Percentiles rank a stretch among this genome's conserved stretches.
phyloP scores from a whole-genome alignment of 1,139 yeast genomes.

The Arxiozyma telluris region DNA sequence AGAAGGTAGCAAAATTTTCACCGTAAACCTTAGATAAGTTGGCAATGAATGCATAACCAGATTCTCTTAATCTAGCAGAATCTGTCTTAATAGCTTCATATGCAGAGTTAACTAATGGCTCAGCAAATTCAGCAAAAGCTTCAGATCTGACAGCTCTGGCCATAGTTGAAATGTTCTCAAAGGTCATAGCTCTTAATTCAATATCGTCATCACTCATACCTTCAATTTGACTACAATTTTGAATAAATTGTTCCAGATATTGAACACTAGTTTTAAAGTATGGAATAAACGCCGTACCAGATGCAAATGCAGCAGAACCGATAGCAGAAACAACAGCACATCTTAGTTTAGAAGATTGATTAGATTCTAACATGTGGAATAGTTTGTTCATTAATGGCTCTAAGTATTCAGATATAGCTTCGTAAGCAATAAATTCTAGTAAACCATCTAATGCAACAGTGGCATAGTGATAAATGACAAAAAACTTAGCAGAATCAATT shows the following conservation, averaged over 20 bases:
- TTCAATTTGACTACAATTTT: conserved; percentile 53
- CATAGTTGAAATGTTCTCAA: conserved; percentile 90
- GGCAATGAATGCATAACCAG: conserved; percentile 91
- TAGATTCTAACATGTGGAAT: conserved; percentile 65
- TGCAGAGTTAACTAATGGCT: conserved; percentile 84
- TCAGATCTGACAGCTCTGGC: conserved; percentile 96
- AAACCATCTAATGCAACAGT: conserved; percentile 86
- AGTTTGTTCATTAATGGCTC: conserved; percentile 87
- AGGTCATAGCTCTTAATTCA: conserved; percentile 81
- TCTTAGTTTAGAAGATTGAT: conserved; percentile 58
- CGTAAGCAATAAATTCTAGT: conserved; percentile 83
- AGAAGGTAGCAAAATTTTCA: conserved; percentile 77
- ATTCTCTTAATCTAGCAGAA: conserved; percentile 81
- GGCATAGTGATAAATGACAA: conserved; percentile 82
- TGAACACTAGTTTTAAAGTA: conserved; percentile 75
- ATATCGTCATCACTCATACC: conserved; percentile 72
- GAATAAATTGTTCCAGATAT: conserved; percentile 71
- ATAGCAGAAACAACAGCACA: conserved; percentile 90
- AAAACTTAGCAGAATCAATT: conserved; percentile 77
- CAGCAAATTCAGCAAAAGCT: conserved; percentile 74
- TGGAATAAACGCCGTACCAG: conserved; percentile 81
- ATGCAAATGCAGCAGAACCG: conserved; percentile 94
- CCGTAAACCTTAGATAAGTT: conserved; percentile 94
- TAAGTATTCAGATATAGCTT: conserved; percentile 71
- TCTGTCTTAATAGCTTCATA: conserved; percentile 69